These are phyloP conservation scores for Viridothelium virens DNA, from an alignment of 495 filamentous ascomycete species.

Conservation along the genomic window DNA sequence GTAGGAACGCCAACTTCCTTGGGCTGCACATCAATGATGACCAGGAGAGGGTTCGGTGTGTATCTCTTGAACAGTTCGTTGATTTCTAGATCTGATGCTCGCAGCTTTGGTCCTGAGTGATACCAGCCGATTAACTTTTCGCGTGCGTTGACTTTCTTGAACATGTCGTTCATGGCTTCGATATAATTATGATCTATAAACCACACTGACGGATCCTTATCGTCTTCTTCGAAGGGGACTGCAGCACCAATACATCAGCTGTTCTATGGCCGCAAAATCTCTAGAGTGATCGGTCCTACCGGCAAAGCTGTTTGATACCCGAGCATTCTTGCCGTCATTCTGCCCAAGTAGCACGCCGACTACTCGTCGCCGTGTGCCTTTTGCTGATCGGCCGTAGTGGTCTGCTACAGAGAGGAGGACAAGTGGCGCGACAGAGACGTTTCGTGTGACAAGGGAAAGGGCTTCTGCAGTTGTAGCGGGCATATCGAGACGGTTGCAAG, in stretches of 20 bases:
- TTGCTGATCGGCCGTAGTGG: slow-evolving; percentile 91
- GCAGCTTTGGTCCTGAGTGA: slow-evolving; percentile 93
- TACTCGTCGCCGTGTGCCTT: slow-evolving; percentile 84
- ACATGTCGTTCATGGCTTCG: slow-evolving; percentile 99
- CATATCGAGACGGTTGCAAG: slow-evolving; percentile 48
- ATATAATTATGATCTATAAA: slow-evolving; percentile 99
- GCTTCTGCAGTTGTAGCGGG: slow-evolving; percentile 92
- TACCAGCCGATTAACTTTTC: slow-evolving; percentile 99
- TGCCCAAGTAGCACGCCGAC: slow-evolving; percentile 93
- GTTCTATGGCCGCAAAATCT: not conserved
- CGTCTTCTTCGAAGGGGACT: slow-evolving; percentile 99
- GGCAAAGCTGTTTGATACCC: slow-evolving; percentile 98
- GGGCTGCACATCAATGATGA: slow-evolving; percentile 97
- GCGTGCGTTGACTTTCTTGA: slow-evolving; percentile 98
- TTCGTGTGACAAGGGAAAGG: slow-evolving; percentile 81
- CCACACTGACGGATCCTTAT: slow-evolving; percentile 97
- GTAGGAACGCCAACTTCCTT: slow-evolving; percentile 97
- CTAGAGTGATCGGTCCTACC: slow-evolving; percentile 47
- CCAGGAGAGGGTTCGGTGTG: slow-evolving; percentile 88
- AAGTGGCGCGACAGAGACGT: slow-evolving; percentile 92
- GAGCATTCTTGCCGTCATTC: slow-evolving; percentile 87
- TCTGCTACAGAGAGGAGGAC: slow-evolving; percentile 97
- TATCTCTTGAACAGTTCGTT: slow-evolving; percentile 99
- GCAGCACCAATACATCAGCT: slow-evolving; percentile 17
- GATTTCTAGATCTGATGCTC: slow-evolving; percentile 96